Evolutionary conservation across 495 filamentous ascomycete species (phyloP), one percentile per base, ranked within the genome.

Genomic region (Tuber aestivum): DNA sequence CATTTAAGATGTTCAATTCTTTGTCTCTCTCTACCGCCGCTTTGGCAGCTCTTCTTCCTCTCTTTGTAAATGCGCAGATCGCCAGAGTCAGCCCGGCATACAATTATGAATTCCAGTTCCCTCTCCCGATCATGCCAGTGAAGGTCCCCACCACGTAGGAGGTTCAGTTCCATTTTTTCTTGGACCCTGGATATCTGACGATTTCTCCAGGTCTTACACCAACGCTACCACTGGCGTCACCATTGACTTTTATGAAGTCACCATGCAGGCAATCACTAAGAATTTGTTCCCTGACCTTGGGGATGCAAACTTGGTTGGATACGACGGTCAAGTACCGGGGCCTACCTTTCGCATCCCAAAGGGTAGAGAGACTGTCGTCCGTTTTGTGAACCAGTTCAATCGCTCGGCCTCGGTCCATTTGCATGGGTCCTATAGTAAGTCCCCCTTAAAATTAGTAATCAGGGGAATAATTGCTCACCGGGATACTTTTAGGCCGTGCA

Each of bases 281-380:
- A 83, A 86, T 69, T 77, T 89, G 12, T 89, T 88, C 74, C 87
- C 86, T 0, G 83, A 84, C 75, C 85, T 87, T 23, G 83, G 83
- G 5, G 77, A 83, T 5, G 84, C 88, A 12, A 84, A 83, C 16
- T 76, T 89, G 14, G 82, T 86, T 35, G 88, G 88, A 0, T 89
- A 89, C 65, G 86, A 90, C 76, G 88, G 88, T 9, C 86, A 86
- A n/a, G 84, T 84, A 4, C 88, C 88, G 4, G 88, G 88, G 2
- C 88, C 88, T 0, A 89, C 86, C 20, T 87, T 88, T 74, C 70
- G 83, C 0, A 81, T 89, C 21, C 74, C 81, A 20, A 83, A 81
- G 35, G 88, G 87, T 20, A 83, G 82, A 1, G 87, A 88, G 77
- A 84, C 85, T 0, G 86, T 89, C 0, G 85, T 90, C 9, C 83